A percentile compares a stretch with the other conserved stretches of the same genome.
phyloP scores from a whole-genome alignment of 495 filamentous ascomycete genomes.

The Hypoxylon rickii region DNA sequence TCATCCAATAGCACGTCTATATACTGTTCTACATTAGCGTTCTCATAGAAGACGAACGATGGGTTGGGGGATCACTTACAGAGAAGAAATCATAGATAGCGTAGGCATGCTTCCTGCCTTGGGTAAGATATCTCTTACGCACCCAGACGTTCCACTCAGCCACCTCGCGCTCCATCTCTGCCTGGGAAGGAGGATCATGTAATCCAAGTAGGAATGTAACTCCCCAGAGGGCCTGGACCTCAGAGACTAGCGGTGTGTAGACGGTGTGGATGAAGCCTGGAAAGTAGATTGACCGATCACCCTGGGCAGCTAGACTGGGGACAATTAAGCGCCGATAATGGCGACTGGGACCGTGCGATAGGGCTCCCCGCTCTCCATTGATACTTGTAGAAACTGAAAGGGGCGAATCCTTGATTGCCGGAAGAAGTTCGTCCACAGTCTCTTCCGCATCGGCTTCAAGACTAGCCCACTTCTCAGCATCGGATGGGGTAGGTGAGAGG shows the following conservation, averaged over 20 bases:
- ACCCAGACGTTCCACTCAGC: slow-evolving; percentile 43
- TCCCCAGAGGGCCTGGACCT: slow-evolving; percentile 40
- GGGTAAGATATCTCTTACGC: slow-evolving; percentile 41
- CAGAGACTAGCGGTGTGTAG: slow-evolving; percentile 36
- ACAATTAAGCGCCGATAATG: slow-evolving; percentile 33
- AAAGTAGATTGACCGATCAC: slow-evolving; percentile 39
- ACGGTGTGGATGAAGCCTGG: slow-evolving; percentile 41
- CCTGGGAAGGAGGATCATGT: slow-evolving; percentile 27
- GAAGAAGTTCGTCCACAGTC: slow-evolving; percentile 22
- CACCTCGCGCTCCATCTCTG: slow-evolving; percentile 40
- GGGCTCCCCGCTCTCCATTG: slow-evolving; percentile 1
- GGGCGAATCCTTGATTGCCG: slow-evolving; percentile 15
- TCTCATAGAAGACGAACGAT: background rate
- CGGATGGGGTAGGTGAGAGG: slow-evolving; percentile 6
- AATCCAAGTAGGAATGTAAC: slow-evolving; percentile 35
- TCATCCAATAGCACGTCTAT: slow-evolving; percentile 27
- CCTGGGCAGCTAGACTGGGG: slow-evolving; percentile 14
- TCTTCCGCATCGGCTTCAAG: slow-evolving; percentile 18
- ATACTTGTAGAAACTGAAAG: slow-evolving; percentile 2
- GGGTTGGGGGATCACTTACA: slow-evolving; percentile 5
- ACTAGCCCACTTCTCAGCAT: slow-evolving; percentile 21
- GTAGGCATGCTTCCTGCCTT: slow-evolving; percentile 32
- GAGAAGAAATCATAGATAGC: slow-evolving; percentile 40
- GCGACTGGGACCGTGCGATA: slow-evolving; percentile 23
- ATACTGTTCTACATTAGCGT: slow-evolving; percentile 14